Base-by-base conservation (phyloP, 768 basidiomycete genomes). In the Crepidotus variabilis region DNA sequence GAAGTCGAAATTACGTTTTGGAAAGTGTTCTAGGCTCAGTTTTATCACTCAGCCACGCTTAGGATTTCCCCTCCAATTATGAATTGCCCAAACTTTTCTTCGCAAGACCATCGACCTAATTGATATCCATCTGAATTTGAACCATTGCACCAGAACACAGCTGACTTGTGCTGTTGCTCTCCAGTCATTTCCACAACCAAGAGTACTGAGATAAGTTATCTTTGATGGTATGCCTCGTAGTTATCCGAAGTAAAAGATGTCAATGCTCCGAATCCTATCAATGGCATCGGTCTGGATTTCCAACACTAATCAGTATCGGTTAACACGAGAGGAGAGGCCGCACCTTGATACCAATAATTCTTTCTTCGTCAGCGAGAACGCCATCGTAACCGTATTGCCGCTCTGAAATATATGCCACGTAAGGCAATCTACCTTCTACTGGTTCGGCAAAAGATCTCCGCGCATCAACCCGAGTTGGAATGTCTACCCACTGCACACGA, bases 281-380 rank as follows among this genome's bases (percentile, higher is more conserved):
- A 1, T 32, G 13, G 8, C n/a, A 35, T 50, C 36, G 32, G 55
- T 55, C 47, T 55, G 21, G 7, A 8, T 23, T 34, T 32, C 28
- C 8, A 53, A 23, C 23, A 28, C 9, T 10, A 51, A 51, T 18
- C 21, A 14, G 23, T 34, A 20, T 21, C 28, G 34, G 33, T 16
- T 54, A 8, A 35, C 5, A 16, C 10, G 21, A 33, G 8, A 20
- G 18, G 11, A 36, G 4, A 54, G 45, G 18, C 69, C 72, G 34
- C 57, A 74, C 73, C 51, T 57, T 58, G 22, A 75, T 60, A 7
- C 74, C 75, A 33, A 78, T 48, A 7, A 78, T 59, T 60, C 75
- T 67, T 56, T 76, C 72, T 59, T 78, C 77, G 35, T 77, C 77
- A 64, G 77, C 64, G 47, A 78, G 57, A 18, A 76, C 61, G 2